A percentile compares a stretch with the other conserved stretches of the same genome.
These are phyloP conservation scores for Corymbia citriodora DNA, from an alignment of 441 rosid genomes.

Conservation along the genomic window DNA sequence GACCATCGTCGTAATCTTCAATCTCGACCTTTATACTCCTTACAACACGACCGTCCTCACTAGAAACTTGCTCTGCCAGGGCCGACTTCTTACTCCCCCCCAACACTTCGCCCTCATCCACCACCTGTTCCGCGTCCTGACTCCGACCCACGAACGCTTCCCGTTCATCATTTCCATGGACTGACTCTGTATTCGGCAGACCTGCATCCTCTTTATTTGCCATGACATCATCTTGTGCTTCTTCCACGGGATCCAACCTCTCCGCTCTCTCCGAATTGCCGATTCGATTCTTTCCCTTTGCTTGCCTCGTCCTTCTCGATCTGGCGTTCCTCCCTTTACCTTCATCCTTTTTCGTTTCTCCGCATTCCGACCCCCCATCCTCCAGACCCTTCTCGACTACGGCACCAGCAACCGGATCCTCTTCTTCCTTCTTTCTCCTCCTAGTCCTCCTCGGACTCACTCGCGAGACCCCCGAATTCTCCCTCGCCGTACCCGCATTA, in stretches of 20 bases:
- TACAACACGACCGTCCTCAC: neutral
- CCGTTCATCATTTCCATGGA: neutral
- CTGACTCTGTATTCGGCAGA: neutral
- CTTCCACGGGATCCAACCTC: conserved; percentile 4
- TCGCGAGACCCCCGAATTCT: neutral
- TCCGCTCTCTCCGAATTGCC: neutral
- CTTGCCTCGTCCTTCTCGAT: neutral
- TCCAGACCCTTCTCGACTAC: neutral
- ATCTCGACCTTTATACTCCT: neutral
- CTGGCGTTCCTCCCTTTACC: conserved; percentile 9
- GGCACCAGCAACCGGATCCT: neutral
- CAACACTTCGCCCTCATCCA: neutral
- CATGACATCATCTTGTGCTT: neutral
- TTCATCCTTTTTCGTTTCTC: conserved; percentile 18
- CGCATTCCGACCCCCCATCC: neutral
- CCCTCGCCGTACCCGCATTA: neutral
- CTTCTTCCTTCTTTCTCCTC: conserved; percentile 1
- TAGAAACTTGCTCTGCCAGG: neutral
- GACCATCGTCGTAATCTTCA: neutral
- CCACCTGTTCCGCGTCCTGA: neutral
- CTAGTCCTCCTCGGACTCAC: conserved; percentile 10
- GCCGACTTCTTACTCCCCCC: neutral
- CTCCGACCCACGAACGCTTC: neutral
- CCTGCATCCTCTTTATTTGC: neutral
- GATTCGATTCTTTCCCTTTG: neutral